Evolutionary conservation across 768 basidiomycete species (phyloP).

Genomic region (Leccinum imitatum): DNA sequence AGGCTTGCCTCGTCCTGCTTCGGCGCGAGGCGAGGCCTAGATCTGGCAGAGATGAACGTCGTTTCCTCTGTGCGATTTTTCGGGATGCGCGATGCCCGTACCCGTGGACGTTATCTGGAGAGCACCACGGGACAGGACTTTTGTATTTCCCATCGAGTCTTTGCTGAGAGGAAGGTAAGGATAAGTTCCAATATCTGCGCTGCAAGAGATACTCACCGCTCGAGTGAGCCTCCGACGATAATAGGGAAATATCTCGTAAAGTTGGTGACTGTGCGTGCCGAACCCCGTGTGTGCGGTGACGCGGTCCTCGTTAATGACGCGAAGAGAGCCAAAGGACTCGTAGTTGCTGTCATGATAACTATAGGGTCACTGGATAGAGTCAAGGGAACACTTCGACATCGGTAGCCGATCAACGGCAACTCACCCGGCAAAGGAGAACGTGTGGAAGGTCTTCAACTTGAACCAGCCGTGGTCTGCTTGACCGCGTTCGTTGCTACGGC

Average conservation of each 20-base stretch:
- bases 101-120: conserved; percentile 91
- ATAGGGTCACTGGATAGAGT: neutral
- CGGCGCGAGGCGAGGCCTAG: conserved; percentile 53
- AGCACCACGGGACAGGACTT: conserved; percentile 85
- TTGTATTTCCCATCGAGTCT: conserved; percentile 90
- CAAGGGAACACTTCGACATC: neutral
- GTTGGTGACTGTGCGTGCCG: conserved; percentile 78
- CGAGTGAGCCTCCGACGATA: conserved; percentile 71
- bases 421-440: conserved; percentile 73
- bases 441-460: conserved; percentile 69
- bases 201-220: conserved; percentile 57
- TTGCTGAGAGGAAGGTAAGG: conserved; percentile 46
- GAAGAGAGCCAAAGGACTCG: conserved; percentile 66
- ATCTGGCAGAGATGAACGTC: conserved; percentile 67
- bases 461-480: conserved; percentile 83
- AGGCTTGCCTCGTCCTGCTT: conserved; percentile 41
- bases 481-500: conserved; percentile 64
- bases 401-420: conserved; percentile 26
- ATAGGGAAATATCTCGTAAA: conserved; percentile 93
- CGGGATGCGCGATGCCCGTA: conserved; percentile 86
- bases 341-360: conserved; percentile 63
- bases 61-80: conserved; percentile 51
- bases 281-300: conserved; percentile 79
- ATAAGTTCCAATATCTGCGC: neutral
- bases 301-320: conserved; percentile 95